Base-by-base conservation (phyloP, 495 filamentous ascomycete genomes). In the Penicillium soppii region DNA sequence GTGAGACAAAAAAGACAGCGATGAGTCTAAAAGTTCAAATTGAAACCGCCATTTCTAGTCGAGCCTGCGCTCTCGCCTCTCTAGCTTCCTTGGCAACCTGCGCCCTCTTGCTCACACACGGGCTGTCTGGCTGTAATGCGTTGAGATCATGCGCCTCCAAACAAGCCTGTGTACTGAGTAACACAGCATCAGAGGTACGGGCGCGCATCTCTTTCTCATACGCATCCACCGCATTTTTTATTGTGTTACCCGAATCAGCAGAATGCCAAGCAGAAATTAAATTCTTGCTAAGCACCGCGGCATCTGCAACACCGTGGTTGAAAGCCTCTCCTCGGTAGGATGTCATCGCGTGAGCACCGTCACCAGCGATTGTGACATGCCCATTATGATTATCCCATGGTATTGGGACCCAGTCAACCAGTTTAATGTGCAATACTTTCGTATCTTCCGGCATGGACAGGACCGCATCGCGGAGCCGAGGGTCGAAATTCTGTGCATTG, bases 281-380 rank as follows among this genome's bases (percentile, higher is more conserved):
- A 25, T 46, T 19, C 20, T 36, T 36, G 21, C 32, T 13, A 3
- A 46, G 3, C 12, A 6, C 0, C 0, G 21, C 3, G 25, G 48
- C 38, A 43, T 52, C 48, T 16, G 41, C 48, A 23, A 52, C 29
- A 16, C 36, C 48, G 30, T 52, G 48, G 39, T 43, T 52, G 8
- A 43, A 37, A 15, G 36, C 48, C 19, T 52, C 39, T 12, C 48
- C 48, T 9, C 47, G 47, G 15, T 43, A 53, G 19, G 41, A 35
- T 9, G 58, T 67, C 68, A 80, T 77, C 43, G 71, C 61, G 46
- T 78, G 73, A 13, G 70, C 74, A 2, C 73, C 69, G 20, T 77
- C 74, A 4, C 69, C 68, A 3, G 68, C 54, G 9, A 79, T 47
- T 0, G 74, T 75, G n/a, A 72, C 67, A 29, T 55, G 63, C 2